Percentiles rank a stretch among this genome's conserved stretches.
Conservation (phyloP, 2,329 filamentous ascomycete genomes). For the Aureobasidium vineae region DNA sequence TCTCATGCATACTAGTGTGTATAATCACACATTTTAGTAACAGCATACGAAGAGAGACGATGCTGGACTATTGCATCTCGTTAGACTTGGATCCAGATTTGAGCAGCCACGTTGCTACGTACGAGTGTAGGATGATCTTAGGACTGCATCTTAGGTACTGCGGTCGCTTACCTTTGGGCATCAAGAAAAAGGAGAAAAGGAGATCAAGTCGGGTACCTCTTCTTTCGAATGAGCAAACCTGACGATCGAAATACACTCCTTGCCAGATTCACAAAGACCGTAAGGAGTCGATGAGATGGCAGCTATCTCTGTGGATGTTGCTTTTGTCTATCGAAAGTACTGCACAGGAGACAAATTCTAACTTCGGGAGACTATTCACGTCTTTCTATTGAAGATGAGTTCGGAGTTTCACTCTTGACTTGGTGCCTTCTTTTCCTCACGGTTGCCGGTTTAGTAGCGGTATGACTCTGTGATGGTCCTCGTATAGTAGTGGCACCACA, state of each 20-base stretch:
- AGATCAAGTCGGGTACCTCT: neutral
- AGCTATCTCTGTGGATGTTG: neutral
- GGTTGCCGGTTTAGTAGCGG: too few species aligned
- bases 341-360: too few species aligned
- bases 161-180: neutral
- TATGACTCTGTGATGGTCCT: too few species aligned
- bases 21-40: neutral
- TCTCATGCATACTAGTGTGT: neutral
- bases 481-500: too few species aligned
- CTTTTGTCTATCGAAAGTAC: too few species aligned
- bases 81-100: neutral
- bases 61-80: neutral
- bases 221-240: neutral
- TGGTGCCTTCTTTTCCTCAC: too few species aligned
- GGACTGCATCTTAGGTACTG: neutral
- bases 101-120: constrained; percentile 6
- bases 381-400: too few species aligned
- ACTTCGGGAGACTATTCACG: too few species aligned
- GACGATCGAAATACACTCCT: neutral
- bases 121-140: neutral
- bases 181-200: neutral
- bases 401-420: too few species aligned
- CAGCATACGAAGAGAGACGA: neutral
- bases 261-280: neutral
- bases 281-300: neutral